phyloP scores from a whole-genome alignment of 257 asterid genomes.

The Forsythia suspensa region DNA sequence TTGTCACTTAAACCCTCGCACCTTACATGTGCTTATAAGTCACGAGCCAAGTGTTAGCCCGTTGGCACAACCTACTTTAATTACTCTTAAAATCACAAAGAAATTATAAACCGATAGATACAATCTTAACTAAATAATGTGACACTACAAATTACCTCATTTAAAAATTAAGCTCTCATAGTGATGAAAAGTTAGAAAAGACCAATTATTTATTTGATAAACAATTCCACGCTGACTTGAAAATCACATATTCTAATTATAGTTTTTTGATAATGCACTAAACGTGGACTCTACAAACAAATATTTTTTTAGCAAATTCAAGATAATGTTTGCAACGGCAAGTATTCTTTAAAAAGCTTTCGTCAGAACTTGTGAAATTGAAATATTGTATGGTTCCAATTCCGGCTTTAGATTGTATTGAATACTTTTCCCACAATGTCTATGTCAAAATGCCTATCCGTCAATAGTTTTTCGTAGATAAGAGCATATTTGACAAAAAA shows the following conservation, averaged over 20 bases:
- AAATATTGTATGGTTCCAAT: not conserved
- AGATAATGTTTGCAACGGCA: not conserved
- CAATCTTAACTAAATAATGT: no score
- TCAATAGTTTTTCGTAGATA: no score
- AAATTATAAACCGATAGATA: no score
- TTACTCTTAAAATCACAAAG: no score
- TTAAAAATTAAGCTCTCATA: not conserved
- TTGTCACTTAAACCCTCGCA: no score
- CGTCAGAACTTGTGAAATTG: not conserved
- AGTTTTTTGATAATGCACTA: no score
- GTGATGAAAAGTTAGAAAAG: not conserved
- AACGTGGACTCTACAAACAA: no score
- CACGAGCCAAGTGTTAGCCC: no score
- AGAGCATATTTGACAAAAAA: no score
- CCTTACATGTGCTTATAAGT: no score
- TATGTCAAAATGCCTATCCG: not conserved
- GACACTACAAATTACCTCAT: no score
- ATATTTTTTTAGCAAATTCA: not conserved
- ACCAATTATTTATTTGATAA: not conserved
- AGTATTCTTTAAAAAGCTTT: not conserved
- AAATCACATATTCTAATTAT: not conserved
- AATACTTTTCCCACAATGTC: not conserved
- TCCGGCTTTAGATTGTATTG: not conserved
- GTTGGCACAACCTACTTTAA: no score
- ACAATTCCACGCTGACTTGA: not conserved